Conservation (phyloP, 495 filamentous ascomycete genomes). For the Penicillium herquei region DNA sequence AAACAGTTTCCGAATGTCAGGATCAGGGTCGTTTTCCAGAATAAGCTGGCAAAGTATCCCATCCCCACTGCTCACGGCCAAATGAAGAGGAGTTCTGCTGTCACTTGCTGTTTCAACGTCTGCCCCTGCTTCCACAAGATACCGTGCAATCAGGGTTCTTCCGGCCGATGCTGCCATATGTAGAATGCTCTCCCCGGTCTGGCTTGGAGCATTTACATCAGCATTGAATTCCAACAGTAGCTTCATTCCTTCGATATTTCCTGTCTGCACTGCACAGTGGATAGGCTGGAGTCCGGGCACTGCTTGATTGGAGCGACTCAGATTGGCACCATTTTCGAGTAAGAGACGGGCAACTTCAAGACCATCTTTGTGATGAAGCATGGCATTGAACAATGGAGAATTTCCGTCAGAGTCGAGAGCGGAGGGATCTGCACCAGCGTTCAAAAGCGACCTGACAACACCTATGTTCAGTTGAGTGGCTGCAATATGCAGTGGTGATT, state of each 20-base stretch:
- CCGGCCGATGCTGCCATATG: neutral
- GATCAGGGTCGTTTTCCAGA: neutral
- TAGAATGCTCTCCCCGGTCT: neutral
- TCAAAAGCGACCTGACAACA: neutral
- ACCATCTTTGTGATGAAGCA: neutral
- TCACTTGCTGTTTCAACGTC: neutral
- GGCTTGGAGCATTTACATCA: neutral
- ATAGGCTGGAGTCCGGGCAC: neutral
- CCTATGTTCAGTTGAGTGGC: neutral
- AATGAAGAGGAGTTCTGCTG: neutral
- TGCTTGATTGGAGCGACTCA: neutral
- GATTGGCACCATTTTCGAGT: neutral
- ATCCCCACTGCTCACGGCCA: neutral
- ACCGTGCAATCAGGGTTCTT: neutral
- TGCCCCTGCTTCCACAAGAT: neutral
- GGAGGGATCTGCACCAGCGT: neutral
- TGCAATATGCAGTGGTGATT: too few relatives aligned
- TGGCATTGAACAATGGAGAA: neutral
- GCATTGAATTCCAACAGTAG: neutral
- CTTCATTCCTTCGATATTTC: neutral
- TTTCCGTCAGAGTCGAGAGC: neutral
- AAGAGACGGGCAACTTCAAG: neutral
- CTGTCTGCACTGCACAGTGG: neutral
- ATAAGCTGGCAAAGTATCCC: neutral
- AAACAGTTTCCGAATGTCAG: constrained; percentile 15